Evolutionary conservation across 495 filamentous ascomycete species (phyloP).

Genomic region (Aspergillus panamensis): DNA sequence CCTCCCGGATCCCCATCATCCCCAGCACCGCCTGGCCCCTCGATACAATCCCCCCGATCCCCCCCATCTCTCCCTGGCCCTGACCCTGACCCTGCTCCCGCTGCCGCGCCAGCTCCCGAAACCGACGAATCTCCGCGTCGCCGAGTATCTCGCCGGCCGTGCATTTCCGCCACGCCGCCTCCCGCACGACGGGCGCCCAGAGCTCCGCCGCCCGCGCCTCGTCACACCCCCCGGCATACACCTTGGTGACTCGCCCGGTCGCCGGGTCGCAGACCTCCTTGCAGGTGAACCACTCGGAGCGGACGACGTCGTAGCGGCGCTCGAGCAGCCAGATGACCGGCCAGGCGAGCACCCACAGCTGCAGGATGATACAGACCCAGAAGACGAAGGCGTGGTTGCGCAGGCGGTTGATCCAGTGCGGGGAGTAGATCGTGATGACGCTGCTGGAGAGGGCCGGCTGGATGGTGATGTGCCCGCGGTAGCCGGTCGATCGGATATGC

Average conservation of each 20-base stretch:
- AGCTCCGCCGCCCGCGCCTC: constrained; percentile 31
- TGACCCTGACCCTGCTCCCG: background rate
- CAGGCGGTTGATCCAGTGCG: constrained; percentile 45
- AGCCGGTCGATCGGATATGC: constrained; percentile 42
- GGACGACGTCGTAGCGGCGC: constrained; percentile 38
- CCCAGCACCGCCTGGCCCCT: constrained; percentile 13
- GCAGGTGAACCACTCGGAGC: constrained; percentile 33
- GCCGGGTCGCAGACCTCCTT: constrained; percentile 13
- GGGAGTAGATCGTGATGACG: constrained; percentile 41
- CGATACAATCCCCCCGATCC: constrained; percentile 1
- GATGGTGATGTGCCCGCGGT: constrained; percentile 35
- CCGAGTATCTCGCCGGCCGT: constrained; percentile 11
- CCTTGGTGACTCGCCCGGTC: constrained; percentile 8
- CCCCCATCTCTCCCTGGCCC: constrained; percentile 1
- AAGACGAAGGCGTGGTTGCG: constrained; percentile 37
- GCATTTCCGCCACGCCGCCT: constrained; percentile 31
- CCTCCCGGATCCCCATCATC: constrained; percentile 13
- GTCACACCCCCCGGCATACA: constrained; percentile 30
- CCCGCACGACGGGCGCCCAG: constrained; percentile 40
- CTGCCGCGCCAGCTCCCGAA: background rate
- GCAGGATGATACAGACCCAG: constrained; percentile 38
- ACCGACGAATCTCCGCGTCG: constrained; percentile 12
- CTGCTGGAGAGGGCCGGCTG: constrained; percentile 22
- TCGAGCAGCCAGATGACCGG: constrained; percentile 42
- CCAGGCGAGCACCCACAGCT: constrained; percentile 47